These are phyloP conservation scores for Atalantia buxifolia DNA, from an alignment of 345 rosid species.

Conservation along the genomic window DNA sequence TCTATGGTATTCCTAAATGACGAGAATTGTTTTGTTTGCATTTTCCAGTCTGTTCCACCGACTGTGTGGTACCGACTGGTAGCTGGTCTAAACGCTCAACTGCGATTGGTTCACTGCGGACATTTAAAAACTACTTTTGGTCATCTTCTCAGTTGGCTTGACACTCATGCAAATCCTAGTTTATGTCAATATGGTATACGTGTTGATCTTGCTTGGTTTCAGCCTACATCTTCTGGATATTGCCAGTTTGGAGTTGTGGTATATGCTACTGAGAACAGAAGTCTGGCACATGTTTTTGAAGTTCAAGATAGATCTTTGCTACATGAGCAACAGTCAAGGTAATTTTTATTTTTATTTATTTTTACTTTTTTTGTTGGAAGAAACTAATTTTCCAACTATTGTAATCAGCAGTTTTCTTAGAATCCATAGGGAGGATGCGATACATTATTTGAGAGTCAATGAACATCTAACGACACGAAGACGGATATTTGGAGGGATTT, in stretches of 20 bases:
- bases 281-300: constrained; percentile 15
- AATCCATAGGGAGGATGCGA: constrained; percentile 23
- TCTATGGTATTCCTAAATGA: neutral
- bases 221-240: constrained; percentile 67
- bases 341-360: constrained; percentile 6
- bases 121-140: constrained; percentile 63
- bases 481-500: constrained; percentile 56
- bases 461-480: constrained; percentile 33
- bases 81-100: constrained; percentile 90
- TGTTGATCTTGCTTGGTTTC: constrained; percentile 84
- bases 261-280: constrained; percentile 38
- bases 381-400: neutral
- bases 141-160: constrained; percentile 75
- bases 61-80: constrained; percentile 89
- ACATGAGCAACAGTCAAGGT: constrained; percentile 49
- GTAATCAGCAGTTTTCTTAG: constrained; percentile 32
- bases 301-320: constrained; percentile 29
- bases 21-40: constrained; percentile 2
- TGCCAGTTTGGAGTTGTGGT: constrained; percentile 76
- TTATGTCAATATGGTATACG: constrained; percentile 54
- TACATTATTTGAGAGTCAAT: constrained; percentile 20
- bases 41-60: constrained; percentile 73
- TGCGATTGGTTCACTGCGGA: constrained; percentile 73
- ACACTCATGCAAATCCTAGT: constrained; percentile 90
- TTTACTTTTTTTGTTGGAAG: neutral